phyloP scores from a whole-genome alignment of 768 basidiomycete genomes.

The Mycena galericulata region DNA sequence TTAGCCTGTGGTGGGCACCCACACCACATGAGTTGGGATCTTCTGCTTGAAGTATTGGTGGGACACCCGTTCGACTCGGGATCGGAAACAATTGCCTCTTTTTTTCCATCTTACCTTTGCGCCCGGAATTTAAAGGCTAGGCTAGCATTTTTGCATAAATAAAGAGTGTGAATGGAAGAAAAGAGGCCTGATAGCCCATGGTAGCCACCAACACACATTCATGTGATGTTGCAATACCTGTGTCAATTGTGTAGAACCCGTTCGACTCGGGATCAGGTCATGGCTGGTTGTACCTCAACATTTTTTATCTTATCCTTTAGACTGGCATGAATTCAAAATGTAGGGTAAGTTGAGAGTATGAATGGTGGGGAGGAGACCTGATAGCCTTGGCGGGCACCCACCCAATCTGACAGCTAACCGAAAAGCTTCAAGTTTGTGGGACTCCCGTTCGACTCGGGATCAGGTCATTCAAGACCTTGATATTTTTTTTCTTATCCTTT shows the following conservation, averaged over 20 bases:
- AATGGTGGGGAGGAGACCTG: neutral
- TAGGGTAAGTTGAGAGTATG: too few species aligned
- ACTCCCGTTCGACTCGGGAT: constrained; percentile 7
- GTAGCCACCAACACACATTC: neutral
- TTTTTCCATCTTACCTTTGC: too few species aligned
- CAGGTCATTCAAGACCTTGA: neutral
- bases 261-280: neutral
- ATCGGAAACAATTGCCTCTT: too few species aligned
- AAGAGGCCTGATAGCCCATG: too few species aligned
- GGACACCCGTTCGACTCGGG: neutral
- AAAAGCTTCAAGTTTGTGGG: neutral
- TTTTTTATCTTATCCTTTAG: neutral
- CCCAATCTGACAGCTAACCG: too few species aligned
- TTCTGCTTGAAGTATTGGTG: neutral
- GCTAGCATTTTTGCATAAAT: too few species aligned
- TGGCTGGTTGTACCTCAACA: neutral
- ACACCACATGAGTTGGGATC: neutral
- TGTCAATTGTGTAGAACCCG: too few species aligned
- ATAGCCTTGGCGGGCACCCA: neutral
- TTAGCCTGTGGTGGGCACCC: neutral
- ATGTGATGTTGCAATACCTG: too few species aligned
- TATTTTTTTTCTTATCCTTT: neutral
- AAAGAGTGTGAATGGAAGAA: too few species aligned
- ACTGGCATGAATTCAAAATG: neutral
- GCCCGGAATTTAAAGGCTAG: too few species aligned